Conservation (phyloP, 495 filamentous ascomycete species). For the Viridothelium virens region DNA sequence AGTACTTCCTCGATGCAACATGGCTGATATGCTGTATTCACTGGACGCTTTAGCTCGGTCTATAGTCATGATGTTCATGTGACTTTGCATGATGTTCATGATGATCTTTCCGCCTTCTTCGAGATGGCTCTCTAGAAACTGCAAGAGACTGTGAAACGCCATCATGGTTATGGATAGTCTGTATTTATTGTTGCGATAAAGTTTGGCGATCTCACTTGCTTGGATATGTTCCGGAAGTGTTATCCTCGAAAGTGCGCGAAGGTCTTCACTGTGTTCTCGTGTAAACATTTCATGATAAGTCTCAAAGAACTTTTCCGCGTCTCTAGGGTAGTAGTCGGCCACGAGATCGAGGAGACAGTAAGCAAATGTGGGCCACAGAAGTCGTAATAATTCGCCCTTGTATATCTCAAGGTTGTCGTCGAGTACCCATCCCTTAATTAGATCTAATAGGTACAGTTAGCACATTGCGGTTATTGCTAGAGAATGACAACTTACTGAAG, state of each 20-base stretch:
- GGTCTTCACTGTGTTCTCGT: constrained; percentile 64
- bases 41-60: constrained; percentile 63
- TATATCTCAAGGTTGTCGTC: constrained; percentile 87
- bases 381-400: constrained; percentile 82
- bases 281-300: constrained; percentile 61
- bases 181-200: constrained; percentile 80
- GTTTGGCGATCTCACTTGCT: constrained; percentile 59
- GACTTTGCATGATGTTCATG: constrained; percentile 62
- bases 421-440: constrained; percentile 65
- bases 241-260: constrained; percentile 59
- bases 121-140: constrained; percentile 77
- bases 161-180: constrained; percentile 74
- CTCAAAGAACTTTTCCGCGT: constrained; percentile 63
- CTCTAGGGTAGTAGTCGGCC: constrained; percentile 59
- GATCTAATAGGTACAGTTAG: constrained; percentile 35
- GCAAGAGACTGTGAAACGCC: constrained; percentile 68
- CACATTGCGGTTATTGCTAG: neutral
- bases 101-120: constrained; percentile 71
- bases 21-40: constrained; percentile 70
- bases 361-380: constrained; percentile 88
- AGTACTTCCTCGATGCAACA: constrained; percentile 53
- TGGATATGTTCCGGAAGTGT: constrained; percentile 67
- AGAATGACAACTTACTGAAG: constrained; percentile 46
- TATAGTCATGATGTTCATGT: constrained; percentile 63
- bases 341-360: constrained; percentile 83